A percentile compares a stretch with the other conserved stretches of the same genome.
Conservation (phyloP, 352 stramenopile genomes). For the Saprolegnia diclina region DNA sequence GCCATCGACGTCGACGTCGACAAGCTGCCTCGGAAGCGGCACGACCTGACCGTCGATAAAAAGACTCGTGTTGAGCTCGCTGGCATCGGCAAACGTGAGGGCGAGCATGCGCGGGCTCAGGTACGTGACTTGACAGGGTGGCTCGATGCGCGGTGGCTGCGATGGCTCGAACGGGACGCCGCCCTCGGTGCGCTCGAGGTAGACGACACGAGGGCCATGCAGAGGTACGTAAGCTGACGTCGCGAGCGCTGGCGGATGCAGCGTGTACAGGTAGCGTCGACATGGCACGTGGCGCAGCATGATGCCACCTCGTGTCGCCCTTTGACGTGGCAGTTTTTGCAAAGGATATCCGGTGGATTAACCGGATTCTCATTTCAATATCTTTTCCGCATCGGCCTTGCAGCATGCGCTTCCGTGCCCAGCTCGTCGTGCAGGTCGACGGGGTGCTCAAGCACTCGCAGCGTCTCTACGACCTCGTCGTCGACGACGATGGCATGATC, state of each 20-base stretch:
- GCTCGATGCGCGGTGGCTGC: not conserved
- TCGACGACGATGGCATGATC: conserved; percentile 1
- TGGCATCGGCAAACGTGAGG: not conserved
- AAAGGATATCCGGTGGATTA: no score
- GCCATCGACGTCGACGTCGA: not conserved
- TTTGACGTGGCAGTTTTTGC: not conserved
- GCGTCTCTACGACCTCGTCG: conserved; percentile 12
- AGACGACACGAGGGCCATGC: not conserved
- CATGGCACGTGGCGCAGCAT: not conserved
- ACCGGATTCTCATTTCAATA: no score
- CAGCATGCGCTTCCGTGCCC: conserved; percentile 19
- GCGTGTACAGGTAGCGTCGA: not conserved
- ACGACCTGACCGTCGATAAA: not conserved
- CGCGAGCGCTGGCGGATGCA: not conserved
- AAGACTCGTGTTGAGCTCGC: not conserved
- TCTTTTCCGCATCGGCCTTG: not conserved
- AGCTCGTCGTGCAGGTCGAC: conserved; percentile 22
- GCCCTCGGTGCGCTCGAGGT: not conserved
- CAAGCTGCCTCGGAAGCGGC: not conserved
- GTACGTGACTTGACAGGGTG: not conserved
- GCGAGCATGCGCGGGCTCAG: not conserved
- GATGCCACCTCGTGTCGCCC: not conserved
- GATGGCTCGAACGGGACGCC: not conserved
- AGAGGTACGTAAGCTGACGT: no score
- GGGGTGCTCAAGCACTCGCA: conserved; percentile 23